Base-by-base conservation (phyloP, 768 basidiomycete species). In the Suillus clintonianus region DNA sequence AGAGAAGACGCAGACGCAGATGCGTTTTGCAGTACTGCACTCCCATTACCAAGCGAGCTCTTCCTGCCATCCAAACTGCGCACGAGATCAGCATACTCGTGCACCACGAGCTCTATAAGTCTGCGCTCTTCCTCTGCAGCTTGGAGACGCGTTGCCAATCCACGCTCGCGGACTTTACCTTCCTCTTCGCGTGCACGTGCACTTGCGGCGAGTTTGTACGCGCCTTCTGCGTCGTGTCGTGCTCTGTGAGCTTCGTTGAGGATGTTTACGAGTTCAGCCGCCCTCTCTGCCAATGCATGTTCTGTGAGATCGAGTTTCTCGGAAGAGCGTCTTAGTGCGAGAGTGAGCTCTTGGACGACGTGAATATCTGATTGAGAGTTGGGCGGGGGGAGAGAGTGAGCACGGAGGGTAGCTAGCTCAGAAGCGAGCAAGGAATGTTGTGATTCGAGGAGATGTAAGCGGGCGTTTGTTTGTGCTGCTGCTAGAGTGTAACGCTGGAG, bases 61-160 rank as follows among this genome's bases (percentile, higher is more conserved):
- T 72, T 72, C 63, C 81, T 79, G 19, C 81, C 80, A 68, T 91
- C 88, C 60, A 92, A 78, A 2, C 76, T 80, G 22, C 90, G 81
- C 14, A 93, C 92, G 15, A 94, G 82, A 63, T 85, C 86, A 0
- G 92, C 92, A 59, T 94, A 94, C 67, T 93, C 89, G 59, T 82
- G 79, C 17, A 93, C 82, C 5, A 86, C 88, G 36, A 83, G 71
- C 62, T 93, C 91, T 45, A 82, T 81, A 71, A 91, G 84, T 67
- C 79, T 81, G 39, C 79, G 76, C 65, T 88, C 84, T 71, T 90
- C 87, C 64, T 88, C 83, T 4, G 82, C 81, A 24, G 76, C 78
- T 42, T 75, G 78, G 4, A 85, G 72, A 67, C 74, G 81, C 65
- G 78, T 65, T 66, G 83, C 79, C 57, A 89, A 71, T 36, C 81